Base-by-base conservation (phyloP, 306 rosid genomes). In the Styphnolobium japonicum region DNA sequence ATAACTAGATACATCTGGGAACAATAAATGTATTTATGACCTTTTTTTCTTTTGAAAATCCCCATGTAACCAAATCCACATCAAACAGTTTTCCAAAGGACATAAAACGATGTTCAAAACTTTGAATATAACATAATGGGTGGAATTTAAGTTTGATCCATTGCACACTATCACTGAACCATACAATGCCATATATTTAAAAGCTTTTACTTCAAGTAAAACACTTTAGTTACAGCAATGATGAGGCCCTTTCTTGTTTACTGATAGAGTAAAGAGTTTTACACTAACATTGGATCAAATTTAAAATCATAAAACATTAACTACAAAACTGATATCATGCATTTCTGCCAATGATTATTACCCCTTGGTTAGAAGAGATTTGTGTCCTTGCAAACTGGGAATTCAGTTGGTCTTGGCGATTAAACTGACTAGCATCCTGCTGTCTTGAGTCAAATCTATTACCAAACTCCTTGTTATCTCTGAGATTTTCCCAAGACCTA, bases 391-490 rank as follows among this genome's bases (percentile, higher is more conserved):
- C 46, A 76, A 81, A 88, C 75, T 88, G 88, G 12, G 85, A 81
- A 76, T 45, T 84, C 21, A 39, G 81, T 75, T 86, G 90, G 62
- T 86, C 89, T 63, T 83, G 95, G 70, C 87, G 91, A 82, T 73
- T 83, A 70, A 71, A 39, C 73, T 81, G 91, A 82, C 79, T 88
- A 33, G 72, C 80, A 23, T 89, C 96, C 74, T 82, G 96, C 85
- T 83, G 90, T 73, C 84, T 69, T 8, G 71, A 46, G 63, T 76
- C 80, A 76, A 46, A 62, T 62, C 86, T 88, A 51, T 86, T 81
- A n/a, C 85, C 92, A 81, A 83, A 72, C 55, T 88, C 94, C 73
- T 70, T 87, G 66, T 80, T 85, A 25, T 90, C 97, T 36, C 87
- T 75, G 27, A 45, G 71, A 11, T 82, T 51, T 21, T 88, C 91